These are phyloP conservation scores for Warburgia ugandensis DNA, from an alignment of 164 flowering plant species.

Conservation along the genomic window DNA sequence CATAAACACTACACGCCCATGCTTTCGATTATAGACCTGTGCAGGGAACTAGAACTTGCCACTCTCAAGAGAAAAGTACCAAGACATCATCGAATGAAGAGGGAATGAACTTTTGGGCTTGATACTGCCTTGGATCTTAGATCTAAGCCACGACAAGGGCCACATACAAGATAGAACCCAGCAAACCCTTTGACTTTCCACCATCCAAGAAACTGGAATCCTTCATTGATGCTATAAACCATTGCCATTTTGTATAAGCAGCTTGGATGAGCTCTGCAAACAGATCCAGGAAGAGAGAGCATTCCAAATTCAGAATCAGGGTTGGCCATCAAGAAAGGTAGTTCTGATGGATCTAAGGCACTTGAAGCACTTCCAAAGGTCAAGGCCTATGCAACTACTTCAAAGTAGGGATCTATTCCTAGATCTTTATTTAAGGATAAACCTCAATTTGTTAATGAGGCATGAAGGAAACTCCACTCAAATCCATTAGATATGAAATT, in stretches of 20 bases:
- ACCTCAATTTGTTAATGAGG: no score
- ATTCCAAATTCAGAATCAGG: no score
- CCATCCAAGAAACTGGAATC: constrained; percentile 18
- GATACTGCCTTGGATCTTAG: constrained; percentile 20
- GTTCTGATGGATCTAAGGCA: no score
- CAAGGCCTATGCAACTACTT: no score
- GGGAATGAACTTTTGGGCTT: constrained; percentile 31
- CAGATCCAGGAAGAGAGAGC: no score
- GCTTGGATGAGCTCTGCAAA: no score
- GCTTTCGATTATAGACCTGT: constrained; percentile 91
- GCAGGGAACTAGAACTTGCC: constrained; percentile 91
- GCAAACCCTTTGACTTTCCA: constrained; percentile 26
- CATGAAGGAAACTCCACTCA: no score
- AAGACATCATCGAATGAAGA: constrained; percentile 56
- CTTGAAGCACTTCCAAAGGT: no score
- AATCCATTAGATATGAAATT: no score
- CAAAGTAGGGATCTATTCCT: no score
- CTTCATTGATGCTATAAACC: constrained; percentile 42
- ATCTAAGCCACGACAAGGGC: constrained; percentile 44
- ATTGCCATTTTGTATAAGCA: constrained; percentile 66
- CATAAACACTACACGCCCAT: constrained; percentile 86
- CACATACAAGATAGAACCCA: constrained; percentile 33
- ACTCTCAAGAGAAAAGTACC: constrained; percentile 64
- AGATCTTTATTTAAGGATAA: no score
- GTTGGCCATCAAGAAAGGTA: no score